Percentiles rank a stretch among this genome's conserved stretches.
phyloP scores from a whole-genome alignment of 1,284 basidiomycete genomes.

The Kalmanozyma brasiliensis region DNA sequence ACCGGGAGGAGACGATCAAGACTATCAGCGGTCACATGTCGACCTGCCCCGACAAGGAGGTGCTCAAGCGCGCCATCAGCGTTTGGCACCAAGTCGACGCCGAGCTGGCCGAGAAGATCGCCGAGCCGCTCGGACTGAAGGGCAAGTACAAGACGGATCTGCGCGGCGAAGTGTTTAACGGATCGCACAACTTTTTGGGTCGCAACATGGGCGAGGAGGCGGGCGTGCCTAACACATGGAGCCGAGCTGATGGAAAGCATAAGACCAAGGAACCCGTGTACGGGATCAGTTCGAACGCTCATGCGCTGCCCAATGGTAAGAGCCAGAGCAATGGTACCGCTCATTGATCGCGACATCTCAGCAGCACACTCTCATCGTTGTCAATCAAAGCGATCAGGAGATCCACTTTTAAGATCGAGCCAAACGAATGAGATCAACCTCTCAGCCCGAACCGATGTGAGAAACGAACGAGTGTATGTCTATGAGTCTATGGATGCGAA shows the following conservation, averaged over 20 bases:
- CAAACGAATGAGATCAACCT: not conserved
- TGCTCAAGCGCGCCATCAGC: conserved; percentile 38
- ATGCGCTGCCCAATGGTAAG: conserved; percentile 17
- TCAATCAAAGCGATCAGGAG: no score
- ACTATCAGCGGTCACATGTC: conserved; percentile 54
- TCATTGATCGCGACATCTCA: conserved; percentile 1
- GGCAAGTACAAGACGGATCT: conserved; percentile 50
- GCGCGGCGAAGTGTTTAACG: conserved; percentile 37
- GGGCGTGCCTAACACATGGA: conserved; percentile 4
- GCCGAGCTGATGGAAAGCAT: conserved; percentile 15
- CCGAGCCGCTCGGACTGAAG: conserved; percentile 41
- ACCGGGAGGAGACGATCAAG: conserved; percentile 30
- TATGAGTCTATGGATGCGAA: conserved; percentile 1
- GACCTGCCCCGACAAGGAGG: conserved; percentile 33
- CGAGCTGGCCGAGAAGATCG: conserved; percentile 46
- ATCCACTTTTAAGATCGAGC: not conserved
- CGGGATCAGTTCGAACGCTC: conserved; percentile 21
- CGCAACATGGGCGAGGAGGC: conserved; percentile 23
- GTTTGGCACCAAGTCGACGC: conserved; percentile 56
- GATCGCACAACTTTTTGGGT: conserved; percentile 53
- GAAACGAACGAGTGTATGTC: not conserved
- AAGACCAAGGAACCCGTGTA: conserved; percentile 23
- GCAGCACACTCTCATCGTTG: no score
- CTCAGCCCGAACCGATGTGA: no score
- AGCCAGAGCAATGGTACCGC: conserved; percentile 10